Evolutionary conservation across 768 basidiomycete species (phyloP).

Genomic region (Rhodotorula graminis): DNA sequence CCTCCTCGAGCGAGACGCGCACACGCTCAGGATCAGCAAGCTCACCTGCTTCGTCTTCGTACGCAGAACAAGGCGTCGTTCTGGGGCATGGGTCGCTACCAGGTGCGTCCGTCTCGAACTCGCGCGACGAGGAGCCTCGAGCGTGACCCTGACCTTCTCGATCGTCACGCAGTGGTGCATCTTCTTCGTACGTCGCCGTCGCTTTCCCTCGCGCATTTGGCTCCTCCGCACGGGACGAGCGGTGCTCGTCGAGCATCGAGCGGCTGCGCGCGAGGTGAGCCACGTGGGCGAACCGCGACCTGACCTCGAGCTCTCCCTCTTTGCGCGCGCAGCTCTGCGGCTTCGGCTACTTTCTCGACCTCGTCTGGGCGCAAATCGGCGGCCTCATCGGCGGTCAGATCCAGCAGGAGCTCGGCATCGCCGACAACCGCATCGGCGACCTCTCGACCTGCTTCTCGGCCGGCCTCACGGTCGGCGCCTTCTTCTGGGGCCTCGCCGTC

Average conservation of each 20-base stretch:
- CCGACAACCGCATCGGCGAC: constrained; percentile 41
- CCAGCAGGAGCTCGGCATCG: constrained; percentile 44
- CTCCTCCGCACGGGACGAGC: too few relatives aligned
- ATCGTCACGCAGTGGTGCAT: constrained; percentile 40
- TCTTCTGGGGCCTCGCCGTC: constrained; percentile 46
- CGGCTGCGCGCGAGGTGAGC: too few relatives aligned
- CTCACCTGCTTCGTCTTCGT: neutral
- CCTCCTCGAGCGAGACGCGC: too few relatives aligned
- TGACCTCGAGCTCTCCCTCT: too few relatives aligned
- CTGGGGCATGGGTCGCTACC: constrained; percentile 45
- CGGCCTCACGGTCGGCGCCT: constrained; percentile 44
- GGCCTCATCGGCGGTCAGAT: constrained; percentile 41
- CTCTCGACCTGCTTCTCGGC: constrained; percentile 47
- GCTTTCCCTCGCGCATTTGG: neutral
- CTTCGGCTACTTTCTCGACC: constrained; percentile 48
- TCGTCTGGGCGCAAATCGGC: constrained; percentile 46
- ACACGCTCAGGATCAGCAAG: too few relatives aligned
- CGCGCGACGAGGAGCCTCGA: too few relatives aligned
- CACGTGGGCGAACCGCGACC: too few relatives aligned
- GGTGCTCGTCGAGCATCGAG: too few relatives aligned
- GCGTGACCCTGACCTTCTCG: neutral
- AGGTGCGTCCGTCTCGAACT: too few relatives aligned
- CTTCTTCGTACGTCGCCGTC: constrained; percentile 37
- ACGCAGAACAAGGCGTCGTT: constrained; percentile 9
- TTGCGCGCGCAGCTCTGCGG: constrained; percentile 42